Evolutionary conservation across 257 asterid species (phyloP).

Genomic region (Solanum etuberosum): DNA sequence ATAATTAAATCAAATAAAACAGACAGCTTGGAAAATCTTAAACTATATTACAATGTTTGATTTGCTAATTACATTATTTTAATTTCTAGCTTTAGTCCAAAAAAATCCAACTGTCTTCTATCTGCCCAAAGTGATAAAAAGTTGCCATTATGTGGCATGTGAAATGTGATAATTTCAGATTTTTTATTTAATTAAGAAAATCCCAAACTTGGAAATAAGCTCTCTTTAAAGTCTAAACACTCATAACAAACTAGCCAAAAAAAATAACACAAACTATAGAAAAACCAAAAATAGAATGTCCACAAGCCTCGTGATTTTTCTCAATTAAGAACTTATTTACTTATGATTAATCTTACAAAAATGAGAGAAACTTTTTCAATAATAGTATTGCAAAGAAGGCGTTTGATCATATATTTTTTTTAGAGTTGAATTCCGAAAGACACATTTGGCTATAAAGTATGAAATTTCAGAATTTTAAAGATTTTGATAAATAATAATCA

Average conservation of each 20-base stretch:
- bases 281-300: background rate
- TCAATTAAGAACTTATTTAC: background rate
- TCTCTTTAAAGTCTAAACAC: background rate
- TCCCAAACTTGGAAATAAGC: background rate
- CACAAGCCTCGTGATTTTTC: background rate
- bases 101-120: background rate
- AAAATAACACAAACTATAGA: background rate
- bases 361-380: background rate
- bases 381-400: background rate
- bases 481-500: background rate
- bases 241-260: background rate
- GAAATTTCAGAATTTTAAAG: background rate
- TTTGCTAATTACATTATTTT: too few relatives aligned
- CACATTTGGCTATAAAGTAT: background rate
- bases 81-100: background rate
- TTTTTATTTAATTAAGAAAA: background rate
- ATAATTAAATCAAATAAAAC: background rate
- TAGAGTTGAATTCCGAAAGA: accelerated
- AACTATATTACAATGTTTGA: background rate
- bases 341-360: background rate
- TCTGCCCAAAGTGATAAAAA: background rate
- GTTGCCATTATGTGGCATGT: background rate
- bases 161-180: background rate
- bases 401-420: background rate
- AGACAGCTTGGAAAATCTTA: background rate